Conservation (phyloP, 1,139 yeast genomes). For the Fermentozyma sake region DNA sequence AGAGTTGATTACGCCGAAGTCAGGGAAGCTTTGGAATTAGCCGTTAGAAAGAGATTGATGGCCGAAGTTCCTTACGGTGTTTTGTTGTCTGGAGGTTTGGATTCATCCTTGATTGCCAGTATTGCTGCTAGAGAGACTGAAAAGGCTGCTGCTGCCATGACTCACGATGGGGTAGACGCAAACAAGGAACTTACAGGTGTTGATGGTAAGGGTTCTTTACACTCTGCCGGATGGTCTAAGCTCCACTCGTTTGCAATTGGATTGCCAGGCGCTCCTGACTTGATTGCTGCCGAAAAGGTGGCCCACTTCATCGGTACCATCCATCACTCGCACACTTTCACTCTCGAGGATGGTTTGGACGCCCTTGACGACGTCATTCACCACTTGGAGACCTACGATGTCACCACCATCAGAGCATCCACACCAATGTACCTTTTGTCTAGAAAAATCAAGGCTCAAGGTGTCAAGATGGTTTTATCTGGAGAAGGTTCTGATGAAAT, state of each 20-base stretch:
- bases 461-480: conserved; percentile 97
- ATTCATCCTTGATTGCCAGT: conserved; percentile 91
- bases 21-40: conserved; percentile 81
- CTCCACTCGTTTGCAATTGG: conserved; percentile 97
- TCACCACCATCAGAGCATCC: conserved; percentile 97
- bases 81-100: conserved; percentile 91
- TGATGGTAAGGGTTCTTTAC: conserved; percentile 80
- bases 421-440: conserved; percentile 97
- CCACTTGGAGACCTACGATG: conserved; percentile 97
- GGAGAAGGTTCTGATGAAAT: conserved; percentile 99
- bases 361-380: conserved; percentile 91
- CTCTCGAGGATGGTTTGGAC: conserved; percentile 93
- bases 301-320: conserved; percentile 93
- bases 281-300: conserved; percentile 92
- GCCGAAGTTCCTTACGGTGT: conserved; percentile 99
- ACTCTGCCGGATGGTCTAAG: conserved; percentile 68
- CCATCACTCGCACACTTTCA: conserved; percentile 97
- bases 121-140: conserved; percentile 95
- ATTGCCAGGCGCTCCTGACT: conserved; percentile 96
- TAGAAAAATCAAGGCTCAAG: conserved; percentile 97
- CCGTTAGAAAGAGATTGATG: conserved; percentile 98
- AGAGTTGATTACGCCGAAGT: conserved; percentile 69
- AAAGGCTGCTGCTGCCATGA: conserved; percentile 58
- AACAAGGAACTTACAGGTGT: conserved; percentile 80
- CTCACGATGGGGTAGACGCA: conserved; percentile 45